Evolutionary conservation across 2,329 filamentous ascomycete genomes (phyloP).

Genomic region (Grosmannia serpens): DNA sequence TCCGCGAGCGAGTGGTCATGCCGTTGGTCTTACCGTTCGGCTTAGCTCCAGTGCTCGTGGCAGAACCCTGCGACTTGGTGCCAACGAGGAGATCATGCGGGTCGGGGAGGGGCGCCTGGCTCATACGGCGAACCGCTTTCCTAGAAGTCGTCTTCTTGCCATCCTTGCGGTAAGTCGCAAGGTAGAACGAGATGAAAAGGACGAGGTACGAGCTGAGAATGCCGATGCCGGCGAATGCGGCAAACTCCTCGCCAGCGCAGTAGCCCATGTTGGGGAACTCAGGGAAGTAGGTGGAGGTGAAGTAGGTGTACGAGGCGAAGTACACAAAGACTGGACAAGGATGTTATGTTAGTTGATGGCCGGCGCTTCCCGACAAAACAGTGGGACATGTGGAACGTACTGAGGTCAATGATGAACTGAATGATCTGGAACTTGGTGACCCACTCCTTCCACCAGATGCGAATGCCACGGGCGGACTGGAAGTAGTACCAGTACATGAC

Average conservation of each 20-base stretch:
- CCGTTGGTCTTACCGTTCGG: conserved; percentile 37
- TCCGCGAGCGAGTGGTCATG: conserved; percentile 52
- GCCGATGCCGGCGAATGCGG: conserved; percentile 80
- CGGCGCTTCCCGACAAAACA: too few species aligned
- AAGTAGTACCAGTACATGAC: conserved; percentile 99
- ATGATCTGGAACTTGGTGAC: conserved; percentile 95
- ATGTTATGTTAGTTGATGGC: background rate
- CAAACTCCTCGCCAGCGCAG: conserved; percentile 94
- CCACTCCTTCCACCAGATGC: conserved; percentile 99
- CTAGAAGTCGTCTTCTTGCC: conserved; percentile 69
- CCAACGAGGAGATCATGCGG: conserved; percentile 59
- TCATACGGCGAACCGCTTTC: conserved; percentile 60
- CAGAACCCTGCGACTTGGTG: conserved; percentile 37
- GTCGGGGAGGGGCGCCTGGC: conserved; percentile 61
- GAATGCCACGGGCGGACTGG: conserved; percentile 89
- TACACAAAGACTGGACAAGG: conserved; percentile 70
- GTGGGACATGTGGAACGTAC: conserved; percentile 37
- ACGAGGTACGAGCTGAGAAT: conserved; percentile 92
- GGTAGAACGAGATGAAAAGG: conserved; percentile 98
- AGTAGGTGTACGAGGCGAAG: conserved; percentile 99
- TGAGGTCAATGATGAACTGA: conserved; percentile 94
- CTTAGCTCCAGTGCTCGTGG: conserved; percentile 40
- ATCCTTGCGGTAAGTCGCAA: conserved; percentile 88
- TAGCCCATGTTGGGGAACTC: conserved; percentile 73
- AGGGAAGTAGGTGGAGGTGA: conserved; percentile 79